Base-by-base conservation (phyloP, 2,329 filamentous ascomycete species). In the Microdochium trichocladiopsis region DNA sequence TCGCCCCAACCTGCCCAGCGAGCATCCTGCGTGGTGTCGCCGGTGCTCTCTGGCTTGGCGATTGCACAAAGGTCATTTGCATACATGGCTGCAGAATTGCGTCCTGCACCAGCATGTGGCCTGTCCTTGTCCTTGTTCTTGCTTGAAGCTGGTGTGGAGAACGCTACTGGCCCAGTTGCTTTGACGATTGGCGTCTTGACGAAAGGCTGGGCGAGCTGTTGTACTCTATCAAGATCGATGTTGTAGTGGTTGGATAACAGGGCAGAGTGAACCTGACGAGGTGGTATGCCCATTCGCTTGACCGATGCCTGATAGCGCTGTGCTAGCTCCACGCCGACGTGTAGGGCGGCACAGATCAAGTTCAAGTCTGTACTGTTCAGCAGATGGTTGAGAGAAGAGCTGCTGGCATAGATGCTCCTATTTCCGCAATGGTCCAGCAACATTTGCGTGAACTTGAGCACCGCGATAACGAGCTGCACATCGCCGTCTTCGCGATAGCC, bases 361-460 rank as follows among this genome's bases (percentile, higher is more conserved):
- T 84, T 82, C 53, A 93, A 77, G 23, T 88, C 92, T 2, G 90
- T 93, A 47, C 88, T 93, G 69, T 96, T 90, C 54, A 99, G 80
- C 41, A 99, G 79, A 65, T 92, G 86, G 66, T 93, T 94, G 55
- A 99, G 75, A 61, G 95, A 89, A 58, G 86, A 79, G 67, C 93
- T 97, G 74, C 94, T 99, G 55, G 87, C 90, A 68, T 97, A 99
- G 61, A 99, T 85, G 72, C 92, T 96, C 60, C 95, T 81, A 66
- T 99, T 99, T 54, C 93, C 94, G 69, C 94, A 99, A 66, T 96
- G 94, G 66, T 97, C 90, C 50, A 97, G 74, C 25, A 99, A 77
- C 68, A 95, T 81, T 55, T 87, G 83, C 22, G 92, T 96, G 69
- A 99, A 99, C 60, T 82, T 78, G 55, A 99, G 76, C 51, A 97